phyloP scores from a whole-genome alignment of 305 asterid species.

The Ilex paraguariensis region DNA sequence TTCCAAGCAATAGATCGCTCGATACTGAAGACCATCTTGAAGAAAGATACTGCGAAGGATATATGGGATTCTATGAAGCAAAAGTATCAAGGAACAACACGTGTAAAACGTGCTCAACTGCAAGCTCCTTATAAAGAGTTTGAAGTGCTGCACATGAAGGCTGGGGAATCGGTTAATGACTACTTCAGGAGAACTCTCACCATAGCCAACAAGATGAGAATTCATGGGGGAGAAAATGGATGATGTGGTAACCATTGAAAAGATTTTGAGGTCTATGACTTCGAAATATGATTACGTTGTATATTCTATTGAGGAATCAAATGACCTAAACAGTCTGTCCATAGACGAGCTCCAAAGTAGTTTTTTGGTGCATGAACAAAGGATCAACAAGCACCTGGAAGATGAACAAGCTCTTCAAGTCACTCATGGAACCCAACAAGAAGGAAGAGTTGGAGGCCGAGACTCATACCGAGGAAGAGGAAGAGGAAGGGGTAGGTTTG shows the following conservation, averaged over 20 bases:
- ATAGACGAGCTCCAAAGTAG: conserved; percentile 1
- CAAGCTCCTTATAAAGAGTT: too few species aligned
- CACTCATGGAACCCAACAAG: not conserved
- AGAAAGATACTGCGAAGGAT: too few species aligned
- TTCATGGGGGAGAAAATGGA: not conserved
- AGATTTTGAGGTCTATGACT: not conserved
- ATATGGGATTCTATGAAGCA: too few species aligned
- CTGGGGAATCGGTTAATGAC: too few species aligned
- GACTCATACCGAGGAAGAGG: not conserved
- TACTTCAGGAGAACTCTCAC: too few species aligned
- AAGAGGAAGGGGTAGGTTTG: conserved; percentile 1
- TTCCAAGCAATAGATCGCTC: too few species aligned
- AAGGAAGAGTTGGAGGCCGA: not conserved
- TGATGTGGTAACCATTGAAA: too few species aligned
- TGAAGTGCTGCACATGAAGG: too few species aligned
- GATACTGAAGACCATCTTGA: too few species aligned
- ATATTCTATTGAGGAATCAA: not conserved
- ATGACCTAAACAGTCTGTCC: not conserved
- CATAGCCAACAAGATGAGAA: too few species aligned
- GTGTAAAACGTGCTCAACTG: too few species aligned
- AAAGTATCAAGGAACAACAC: too few species aligned
- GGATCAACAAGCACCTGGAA: not conserved
- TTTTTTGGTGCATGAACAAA: not conserved
- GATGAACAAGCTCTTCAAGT: not conserved
- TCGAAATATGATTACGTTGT: not conserved